Conservation (phyloP, 345 rosid genomes). For the Adansonia digitata region DNA sequence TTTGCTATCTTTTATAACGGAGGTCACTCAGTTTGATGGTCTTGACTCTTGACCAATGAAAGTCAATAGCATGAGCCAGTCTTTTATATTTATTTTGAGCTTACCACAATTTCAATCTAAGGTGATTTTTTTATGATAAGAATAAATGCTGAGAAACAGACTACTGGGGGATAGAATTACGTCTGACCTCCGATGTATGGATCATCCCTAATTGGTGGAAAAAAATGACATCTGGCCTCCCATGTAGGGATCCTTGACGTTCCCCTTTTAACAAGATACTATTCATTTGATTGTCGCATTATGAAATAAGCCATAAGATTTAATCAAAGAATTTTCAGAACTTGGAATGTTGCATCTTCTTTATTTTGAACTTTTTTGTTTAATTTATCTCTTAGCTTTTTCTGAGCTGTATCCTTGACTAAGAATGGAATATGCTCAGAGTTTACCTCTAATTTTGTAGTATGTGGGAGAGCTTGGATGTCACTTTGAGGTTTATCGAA, state of each 20-base stretch:
- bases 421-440: slow-evolving; percentile 2
- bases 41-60: neutral
- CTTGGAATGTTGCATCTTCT: neutral
- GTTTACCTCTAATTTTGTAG: slow-evolving; percentile 32
- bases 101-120: neutral
- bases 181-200: neutral
- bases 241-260: neutral
- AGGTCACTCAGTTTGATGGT: neutral
- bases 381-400: neutral
- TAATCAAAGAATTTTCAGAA: neutral
- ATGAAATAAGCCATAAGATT: neutral
- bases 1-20: neutral
- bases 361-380: neutral
- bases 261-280: neutral
- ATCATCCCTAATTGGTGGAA: neutral
- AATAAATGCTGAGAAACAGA: neutral
- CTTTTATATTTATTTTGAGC: no score
- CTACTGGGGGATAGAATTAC: neutral
- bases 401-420: neutral
- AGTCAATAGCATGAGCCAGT: neutral
- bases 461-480: slow-evolving; percentile 92
- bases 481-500: slow-evolving; percentile 82
- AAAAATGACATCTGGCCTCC: no score
- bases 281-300: neutral
- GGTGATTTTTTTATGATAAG: neutral